phyloP scores from a whole-genome alignment of 306 rosid genomes.

The Geum urbanum region DNA sequence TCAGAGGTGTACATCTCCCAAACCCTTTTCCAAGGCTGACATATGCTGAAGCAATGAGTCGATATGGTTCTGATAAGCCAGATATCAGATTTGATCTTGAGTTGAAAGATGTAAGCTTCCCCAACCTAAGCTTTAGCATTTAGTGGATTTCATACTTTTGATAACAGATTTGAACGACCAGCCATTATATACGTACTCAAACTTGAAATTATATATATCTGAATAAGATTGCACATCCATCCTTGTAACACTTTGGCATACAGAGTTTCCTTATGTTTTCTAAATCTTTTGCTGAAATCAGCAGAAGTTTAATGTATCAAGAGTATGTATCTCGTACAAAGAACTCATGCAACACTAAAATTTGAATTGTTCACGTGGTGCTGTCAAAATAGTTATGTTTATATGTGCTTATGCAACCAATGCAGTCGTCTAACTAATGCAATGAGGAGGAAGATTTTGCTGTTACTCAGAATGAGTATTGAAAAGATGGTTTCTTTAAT shows the following conservation, averaged over 20 bases:
- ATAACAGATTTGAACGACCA: background rate
- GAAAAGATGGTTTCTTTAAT: background rate
- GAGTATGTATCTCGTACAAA: background rate
- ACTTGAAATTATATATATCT: background rate
- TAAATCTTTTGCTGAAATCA: background rate
- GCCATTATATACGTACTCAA: background rate
- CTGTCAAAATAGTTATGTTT: background rate
- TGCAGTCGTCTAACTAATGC: background rate
- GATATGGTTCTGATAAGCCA: conserved; percentile 90
- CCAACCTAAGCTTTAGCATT: conserved; percentile 11
- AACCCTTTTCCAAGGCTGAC: conserved; percentile 95
- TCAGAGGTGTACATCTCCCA: conserved; percentile 74
- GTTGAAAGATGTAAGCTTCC: conserved; percentile 74
- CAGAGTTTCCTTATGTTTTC: background rate
- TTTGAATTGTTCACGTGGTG: background rate
- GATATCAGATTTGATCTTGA: conserved; percentile 88
- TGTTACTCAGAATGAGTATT: background rate
- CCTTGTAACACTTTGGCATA: background rate
- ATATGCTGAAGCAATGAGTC: conserved; percentile 88
- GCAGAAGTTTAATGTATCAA: background rate
- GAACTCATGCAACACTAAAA: background rate
- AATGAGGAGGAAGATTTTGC: background rate
- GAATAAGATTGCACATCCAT: background rate
- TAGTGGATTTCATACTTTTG: background rate
- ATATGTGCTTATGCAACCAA: background rate